Evolutionary conservation across 768 basidiomycete genomes (phyloP).

Genomic region (Boletus tomentosulus): DNA sequence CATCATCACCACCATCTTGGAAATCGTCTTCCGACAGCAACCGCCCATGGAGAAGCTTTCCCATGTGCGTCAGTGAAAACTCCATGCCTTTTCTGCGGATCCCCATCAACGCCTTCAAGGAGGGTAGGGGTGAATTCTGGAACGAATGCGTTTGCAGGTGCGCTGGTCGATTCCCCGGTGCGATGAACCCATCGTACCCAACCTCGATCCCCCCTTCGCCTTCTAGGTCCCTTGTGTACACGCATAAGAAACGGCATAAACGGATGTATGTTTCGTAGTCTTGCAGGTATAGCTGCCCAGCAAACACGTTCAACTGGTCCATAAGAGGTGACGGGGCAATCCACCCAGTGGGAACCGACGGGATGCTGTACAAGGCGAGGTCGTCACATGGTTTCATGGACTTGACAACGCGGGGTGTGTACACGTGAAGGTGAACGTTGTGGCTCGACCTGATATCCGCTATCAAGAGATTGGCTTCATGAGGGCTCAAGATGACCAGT

Average conservation of each 20-base stretch:
- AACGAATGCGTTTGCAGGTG: constrained; percentile 23
- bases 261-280: not conserved
- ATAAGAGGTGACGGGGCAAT: not conserved
- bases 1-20: too few species aligned
- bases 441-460: constrained; percentile 31
- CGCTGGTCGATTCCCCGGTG: not conserved
- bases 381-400: not conserved
- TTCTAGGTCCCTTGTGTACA: not conserved
- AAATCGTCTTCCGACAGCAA: too few species aligned
- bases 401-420: not conserved
- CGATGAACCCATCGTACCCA: not conserved
- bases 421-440: not conserved
- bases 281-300: too few species aligned
- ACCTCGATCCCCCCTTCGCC: not conserved
- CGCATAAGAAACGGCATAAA: not conserved
- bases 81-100: too few species aligned
- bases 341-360: not conserved
- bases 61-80: too few species aligned
- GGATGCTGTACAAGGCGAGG: not conserved
- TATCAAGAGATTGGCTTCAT: constrained; percentile 37
- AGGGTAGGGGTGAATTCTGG: constrained; percentile 28
- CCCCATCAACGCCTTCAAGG: not conserved
- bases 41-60: too few species aligned
- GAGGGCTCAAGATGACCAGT: constrained; percentile 38
- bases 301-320: too few species aligned